A percentile compares a stretch with the other conserved stretches of the same genome.
Conservation (phyloP, 257 asterid genomes). For the Solanum habrochaites region DNA sequence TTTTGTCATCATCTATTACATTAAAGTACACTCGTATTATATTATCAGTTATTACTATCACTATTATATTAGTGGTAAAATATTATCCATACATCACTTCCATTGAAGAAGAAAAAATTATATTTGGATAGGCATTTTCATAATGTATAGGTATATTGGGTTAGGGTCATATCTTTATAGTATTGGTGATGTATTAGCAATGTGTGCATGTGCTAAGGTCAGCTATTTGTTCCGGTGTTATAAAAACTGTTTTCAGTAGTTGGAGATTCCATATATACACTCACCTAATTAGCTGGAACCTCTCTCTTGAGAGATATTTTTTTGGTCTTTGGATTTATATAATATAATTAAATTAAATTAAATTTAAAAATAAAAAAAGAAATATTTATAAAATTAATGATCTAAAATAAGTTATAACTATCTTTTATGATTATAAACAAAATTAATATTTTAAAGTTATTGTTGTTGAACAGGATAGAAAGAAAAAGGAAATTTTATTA, state of each 20-base stretch:
- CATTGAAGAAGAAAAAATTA: not conserved
- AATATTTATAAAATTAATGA: fast-evolving
- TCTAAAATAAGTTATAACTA: too few relatives aligned
- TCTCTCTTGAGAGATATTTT: too few relatives aligned
- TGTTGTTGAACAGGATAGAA: too few relatives aligned
- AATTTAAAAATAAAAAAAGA: too few relatives aligned
- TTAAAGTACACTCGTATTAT: too few relatives aligned
- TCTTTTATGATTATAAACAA: too few relatives aligned
- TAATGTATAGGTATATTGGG: not conserved
- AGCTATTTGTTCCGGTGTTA: not conserved
- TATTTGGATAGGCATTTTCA: not conserved
- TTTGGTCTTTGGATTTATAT: too few relatives aligned
- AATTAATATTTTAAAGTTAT: too few relatives aligned
- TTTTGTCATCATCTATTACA: too few relatives aligned
- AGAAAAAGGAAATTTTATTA: too few relatives aligned
- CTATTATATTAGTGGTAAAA: not conserved
- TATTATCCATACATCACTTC: not conserved
- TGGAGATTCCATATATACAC: not conserved
- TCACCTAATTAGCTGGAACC: not conserved
- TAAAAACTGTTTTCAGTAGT: not conserved
- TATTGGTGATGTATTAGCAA: not conserved
- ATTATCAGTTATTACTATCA: not conserved
- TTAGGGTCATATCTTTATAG: not conserved
- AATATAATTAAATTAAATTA: too few relatives aligned
- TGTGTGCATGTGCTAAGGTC: not conserved